Conservation (phyloP, 1,284 basidiomycete species). For the Stygiomarasmius scandens region DNA sequence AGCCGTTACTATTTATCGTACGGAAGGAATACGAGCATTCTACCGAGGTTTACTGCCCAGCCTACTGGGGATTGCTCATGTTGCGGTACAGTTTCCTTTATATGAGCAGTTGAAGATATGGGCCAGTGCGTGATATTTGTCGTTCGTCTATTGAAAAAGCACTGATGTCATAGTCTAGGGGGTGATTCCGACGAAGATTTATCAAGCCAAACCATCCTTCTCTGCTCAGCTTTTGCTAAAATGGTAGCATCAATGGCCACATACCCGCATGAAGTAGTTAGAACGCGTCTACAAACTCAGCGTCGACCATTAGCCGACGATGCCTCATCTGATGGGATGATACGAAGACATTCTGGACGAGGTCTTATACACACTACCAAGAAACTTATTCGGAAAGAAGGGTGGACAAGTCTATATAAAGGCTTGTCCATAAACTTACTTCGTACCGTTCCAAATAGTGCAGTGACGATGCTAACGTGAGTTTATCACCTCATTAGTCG, state of each 20-base stretch:
- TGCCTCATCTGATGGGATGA: slow-evolving; percentile 59
- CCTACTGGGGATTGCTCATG: slow-evolving; percentile 87
- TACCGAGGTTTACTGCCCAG: slow-evolving; percentile 91
- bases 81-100: slow-evolving; percentile 95
- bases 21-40: slow-evolving; percentile 84
- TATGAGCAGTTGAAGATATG: slow-evolving; percentile 88
- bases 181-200: slow-evolving; percentile 60
- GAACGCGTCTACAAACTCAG: slow-evolving; percentile 89
- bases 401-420: slow-evolving; percentile 86
- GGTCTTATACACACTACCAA: slow-evolving; percentile 75
- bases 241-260: slow-evolving; percentile 94
- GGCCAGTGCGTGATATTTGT: slow-evolving; percentile 65
- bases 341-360: slow-evolving; percentile 50
- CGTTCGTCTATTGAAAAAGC: slow-evolving; percentile 3
- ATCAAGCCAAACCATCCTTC: slow-evolving; percentile 71
- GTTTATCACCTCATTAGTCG: slow-evolving; percentile 35
- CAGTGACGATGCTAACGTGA: slow-evolving; percentile 92
- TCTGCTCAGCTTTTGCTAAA: slow-evolving; percentile 88
- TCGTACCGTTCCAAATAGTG: slow-evolving; percentile 91
- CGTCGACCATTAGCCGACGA: slow-evolving; percentile 61
- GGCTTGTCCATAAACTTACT: slow-evolving; percentile 90
- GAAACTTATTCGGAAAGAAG: slow-evolving; percentile 78
- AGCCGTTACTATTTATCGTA: slow-evolving; percentile 81
- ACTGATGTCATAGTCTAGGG: slow-evolving; percentile 39
- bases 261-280: slow-evolving; percentile 95